These are phyloP conservation scores for Ustilago crameri DNA, from an alignment of 1,284 basidiomycete species.

Conservation along the genomic window DNA sequence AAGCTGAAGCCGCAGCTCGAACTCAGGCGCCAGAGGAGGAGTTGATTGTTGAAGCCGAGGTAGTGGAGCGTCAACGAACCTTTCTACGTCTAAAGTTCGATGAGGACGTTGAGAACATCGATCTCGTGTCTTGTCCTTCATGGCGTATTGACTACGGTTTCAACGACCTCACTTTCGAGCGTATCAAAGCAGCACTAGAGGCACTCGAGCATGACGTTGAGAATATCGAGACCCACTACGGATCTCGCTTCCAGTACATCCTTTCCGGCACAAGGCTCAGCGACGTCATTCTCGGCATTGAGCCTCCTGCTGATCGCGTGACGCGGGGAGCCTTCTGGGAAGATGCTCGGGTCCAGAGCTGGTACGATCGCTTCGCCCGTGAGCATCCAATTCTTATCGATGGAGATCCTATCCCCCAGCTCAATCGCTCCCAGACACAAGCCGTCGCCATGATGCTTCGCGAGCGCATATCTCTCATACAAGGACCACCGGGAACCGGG, in stretches of 20 bases:
- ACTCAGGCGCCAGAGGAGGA: constrained; percentile 11
- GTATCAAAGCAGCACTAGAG: constrained; percentile 78
- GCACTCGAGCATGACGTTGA: constrained; percentile 75
- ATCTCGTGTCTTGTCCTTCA: constrained; percentile 54
- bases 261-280: constrained; percentile 56
- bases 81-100: constrained; percentile 59
- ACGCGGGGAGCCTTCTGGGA: constrained; percentile 74
- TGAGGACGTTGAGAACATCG: constrained; percentile 46
- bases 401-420: constrained; percentile 80
- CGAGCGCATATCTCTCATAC: constrained; percentile 81
- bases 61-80: constrained; percentile 49
- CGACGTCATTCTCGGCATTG: constrained; percentile 70
- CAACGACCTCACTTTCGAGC: constrained; percentile 76
- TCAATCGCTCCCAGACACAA: constrained; percentile 82
- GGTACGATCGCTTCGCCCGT: constrained; percentile 70
- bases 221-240: constrained; percentile 59
- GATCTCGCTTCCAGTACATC: constrained; percentile 46
- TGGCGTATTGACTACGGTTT: constrained; percentile 77
- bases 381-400: constrained; percentile 75
- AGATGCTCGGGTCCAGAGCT: constrained; percentile 65
- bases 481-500: constrained; percentile 95
- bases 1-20: not conserved
- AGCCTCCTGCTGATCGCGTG: constrained; percentile 74
- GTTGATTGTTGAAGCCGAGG: constrained; percentile 48
- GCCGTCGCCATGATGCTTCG: constrained; percentile 89